Evolutionary conservation across 1,284 basidiomycete species (phyloP), one percentile per base, ranked within the genome.

Genomic region (Tranzscheliella williamsii): DNA sequence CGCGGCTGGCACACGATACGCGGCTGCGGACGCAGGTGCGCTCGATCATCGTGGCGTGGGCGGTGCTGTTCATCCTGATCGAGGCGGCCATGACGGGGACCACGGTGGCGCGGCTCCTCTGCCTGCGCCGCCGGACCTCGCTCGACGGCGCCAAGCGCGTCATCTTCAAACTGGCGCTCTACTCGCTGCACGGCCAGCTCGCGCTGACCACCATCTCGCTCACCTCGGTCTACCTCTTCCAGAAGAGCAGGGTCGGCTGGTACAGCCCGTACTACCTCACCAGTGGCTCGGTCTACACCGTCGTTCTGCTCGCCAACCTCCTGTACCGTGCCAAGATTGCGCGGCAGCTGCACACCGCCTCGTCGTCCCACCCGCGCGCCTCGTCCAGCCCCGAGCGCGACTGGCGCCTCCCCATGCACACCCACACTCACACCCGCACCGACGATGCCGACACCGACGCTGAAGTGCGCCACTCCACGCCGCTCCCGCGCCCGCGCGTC

Each of bases 131-230:
- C 2, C 36, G 39, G 27, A 51, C 50, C 2, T 41, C 31, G 8
- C 47, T 55, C 47, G 52, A 55, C 24, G 23, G 32, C 1, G 47
- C 58, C 0, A 12, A 41, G 4, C 16, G 36, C 7, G 42, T 62
- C 4, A 31, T 62, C 2, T 44, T 55, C 35, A 33, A 29, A 5
- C 30, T 62, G 1, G 52, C 48, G 2, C 34, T 55, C 12, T 56
- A 62, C 36, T 55, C 51, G 15, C 31, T 62, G 0, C 58, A 55
- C 12, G 58, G 58, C 2, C 58, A 62, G 17, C 16, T 42, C 6
- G 15, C 46, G 13, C 20, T 62, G 21, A 52, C 48, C 2, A 24
- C n/a, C 0, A 38, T 36, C 24, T 38, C 36, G 17, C 22, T 62
- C 24, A 32, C 44, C 12, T 34, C 40, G 17, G 24, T 55, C 7